Conservation (phyloP, 345 rosid species). For the Boechera divaricarpa region DNA sequence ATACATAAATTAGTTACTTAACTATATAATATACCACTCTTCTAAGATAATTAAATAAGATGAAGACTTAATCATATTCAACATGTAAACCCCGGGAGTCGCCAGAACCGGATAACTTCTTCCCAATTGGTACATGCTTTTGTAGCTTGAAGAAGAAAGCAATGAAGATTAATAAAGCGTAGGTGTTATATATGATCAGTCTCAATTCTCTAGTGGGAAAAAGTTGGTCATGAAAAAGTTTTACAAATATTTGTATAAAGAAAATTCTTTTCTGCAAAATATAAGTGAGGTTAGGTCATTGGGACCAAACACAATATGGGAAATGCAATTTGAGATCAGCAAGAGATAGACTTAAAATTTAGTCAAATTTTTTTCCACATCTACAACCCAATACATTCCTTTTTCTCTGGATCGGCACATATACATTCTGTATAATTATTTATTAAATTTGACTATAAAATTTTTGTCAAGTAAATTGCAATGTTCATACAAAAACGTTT, state of each 20-base stretch:
- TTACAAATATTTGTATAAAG: conserved; percentile 38
- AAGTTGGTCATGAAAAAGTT: conserved; percentile 19
- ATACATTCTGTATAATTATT: no score
- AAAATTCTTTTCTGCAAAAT: conserved; percentile 38
- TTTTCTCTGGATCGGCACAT: no score
- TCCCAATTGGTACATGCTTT: conserved; percentile 82
- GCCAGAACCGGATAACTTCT: conserved; percentile 70
- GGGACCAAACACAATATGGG: conserved; percentile 32
- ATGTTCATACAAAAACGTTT: not conserved
- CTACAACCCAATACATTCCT: not conserved
- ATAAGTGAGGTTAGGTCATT: conserved; percentile 29
- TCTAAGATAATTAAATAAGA: no score
- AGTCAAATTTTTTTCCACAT: not conserved
- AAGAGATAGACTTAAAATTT: not conserved
- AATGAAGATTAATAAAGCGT: conserved; percentile 31
- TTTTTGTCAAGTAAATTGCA: not conserved
- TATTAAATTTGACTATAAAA: not conserved
- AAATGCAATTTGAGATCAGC: not conserved
- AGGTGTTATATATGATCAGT: conserved; percentile 22
- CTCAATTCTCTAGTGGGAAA: conserved; percentile 30
- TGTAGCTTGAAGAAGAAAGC: conserved; percentile 51
- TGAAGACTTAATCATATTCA: no score
- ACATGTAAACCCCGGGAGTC: conserved; percentile 54
- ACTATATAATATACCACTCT: no score
- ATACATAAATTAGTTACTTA: no score